Conservation (phyloP, 768 basidiomycete species). For the Leccinum subtestaceum region DNA sequence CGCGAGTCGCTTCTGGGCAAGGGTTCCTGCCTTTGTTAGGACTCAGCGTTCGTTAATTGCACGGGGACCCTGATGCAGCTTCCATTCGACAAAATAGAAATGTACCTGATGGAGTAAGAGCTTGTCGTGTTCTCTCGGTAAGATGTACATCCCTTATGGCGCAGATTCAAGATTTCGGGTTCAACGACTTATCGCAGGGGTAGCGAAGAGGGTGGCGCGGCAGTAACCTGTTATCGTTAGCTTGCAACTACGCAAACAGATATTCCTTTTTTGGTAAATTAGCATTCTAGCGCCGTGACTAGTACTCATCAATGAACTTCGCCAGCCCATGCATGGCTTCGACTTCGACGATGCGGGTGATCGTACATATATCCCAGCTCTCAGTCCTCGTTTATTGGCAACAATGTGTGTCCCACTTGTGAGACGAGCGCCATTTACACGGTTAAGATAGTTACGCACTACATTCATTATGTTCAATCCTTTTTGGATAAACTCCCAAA, state of each 20-base stretch:
- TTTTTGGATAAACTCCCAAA: neutral
- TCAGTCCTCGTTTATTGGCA: neutral
- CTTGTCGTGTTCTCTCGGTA: conserved; percentile 37
- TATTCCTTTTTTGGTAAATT: neutral
- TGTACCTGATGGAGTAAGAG: conserved; percentile 67
- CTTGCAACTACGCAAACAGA: neutral
- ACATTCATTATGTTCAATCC: neutral
- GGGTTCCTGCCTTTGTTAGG: conserved; percentile 64
- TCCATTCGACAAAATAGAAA: neutral
- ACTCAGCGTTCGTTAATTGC: neutral
- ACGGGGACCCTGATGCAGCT: neutral
- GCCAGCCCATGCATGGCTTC: neutral
- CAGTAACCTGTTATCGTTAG: neutral
- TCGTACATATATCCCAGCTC: neutral
- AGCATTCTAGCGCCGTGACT: neutral
- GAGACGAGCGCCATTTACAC: neutral
- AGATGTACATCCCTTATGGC: neutral
- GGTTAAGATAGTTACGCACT: neutral
- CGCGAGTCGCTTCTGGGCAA: conserved; percentile 93
- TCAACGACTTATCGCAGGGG: neutral
- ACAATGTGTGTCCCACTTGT: neutral
- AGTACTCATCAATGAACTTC: neutral
- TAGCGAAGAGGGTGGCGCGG: neutral
- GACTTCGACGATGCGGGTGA: neutral
- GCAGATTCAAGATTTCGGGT: neutral